Evolutionary conservation across 352 stramenopile genomes (phyloP).

Genomic region (Pythium guiyangense): DNA sequence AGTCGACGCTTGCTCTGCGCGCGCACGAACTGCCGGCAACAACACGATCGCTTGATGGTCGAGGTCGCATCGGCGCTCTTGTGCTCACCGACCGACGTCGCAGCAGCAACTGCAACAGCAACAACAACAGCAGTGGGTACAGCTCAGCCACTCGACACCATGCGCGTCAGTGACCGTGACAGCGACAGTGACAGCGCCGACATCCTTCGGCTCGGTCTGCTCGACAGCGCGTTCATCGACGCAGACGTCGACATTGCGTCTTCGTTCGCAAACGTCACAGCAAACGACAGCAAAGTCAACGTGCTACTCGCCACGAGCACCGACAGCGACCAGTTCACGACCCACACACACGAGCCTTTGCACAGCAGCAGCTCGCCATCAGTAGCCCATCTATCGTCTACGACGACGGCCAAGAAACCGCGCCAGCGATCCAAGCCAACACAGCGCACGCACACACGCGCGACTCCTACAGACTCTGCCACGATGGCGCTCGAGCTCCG

Average conservation of each 20-base stretch:
- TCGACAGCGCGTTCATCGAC: constrained; percentile 14
- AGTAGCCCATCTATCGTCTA: no score
- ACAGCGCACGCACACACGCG: no score
- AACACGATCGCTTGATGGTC: background rate
- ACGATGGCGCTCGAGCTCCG: constrained; percentile 19
- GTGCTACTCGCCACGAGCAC: background rate
- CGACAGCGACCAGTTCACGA: no score
- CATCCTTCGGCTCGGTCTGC: constrained; percentile 4
- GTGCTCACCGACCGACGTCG: constrained; percentile 5
- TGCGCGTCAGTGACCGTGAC: background rate
- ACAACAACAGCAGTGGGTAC: background rate
- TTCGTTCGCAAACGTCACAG: constrained; percentile 15
- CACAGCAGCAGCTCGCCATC: no score
- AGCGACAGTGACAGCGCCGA: background rate
- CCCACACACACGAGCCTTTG: background rate
- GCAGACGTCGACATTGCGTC: constrained; percentile 16
- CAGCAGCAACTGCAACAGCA: background rate
- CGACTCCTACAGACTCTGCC: no score
- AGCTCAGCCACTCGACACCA: background rate
- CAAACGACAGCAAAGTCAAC: background rate
- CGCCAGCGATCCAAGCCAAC: no score
- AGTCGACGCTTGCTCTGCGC: no score
- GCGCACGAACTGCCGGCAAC: no score
- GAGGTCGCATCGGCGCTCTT: background rate
- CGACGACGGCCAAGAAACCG: background rate